Percentiles rank a stretch among this genome's conserved stretches.
These are phyloP conservation scores for Suhomyces prunicola DNA, from an alignment of 805 yeast genomes.

Conservation along the genomic window DNA sequence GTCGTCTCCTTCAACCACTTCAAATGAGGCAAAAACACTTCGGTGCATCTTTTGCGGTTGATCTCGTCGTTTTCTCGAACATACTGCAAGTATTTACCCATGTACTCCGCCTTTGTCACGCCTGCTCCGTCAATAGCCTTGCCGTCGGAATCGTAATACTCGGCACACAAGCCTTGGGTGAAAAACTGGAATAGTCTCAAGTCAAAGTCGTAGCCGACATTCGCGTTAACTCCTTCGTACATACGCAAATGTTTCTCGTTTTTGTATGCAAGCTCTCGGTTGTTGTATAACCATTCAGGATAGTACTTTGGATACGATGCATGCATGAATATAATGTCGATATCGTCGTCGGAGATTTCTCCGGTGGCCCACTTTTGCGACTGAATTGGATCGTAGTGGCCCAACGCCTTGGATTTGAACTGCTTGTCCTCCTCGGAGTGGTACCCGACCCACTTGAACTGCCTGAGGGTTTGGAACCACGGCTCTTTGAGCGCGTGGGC, in stretches of 20 bases:
- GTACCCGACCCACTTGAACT: conserved; percentile 37
- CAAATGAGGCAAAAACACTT: conserved; percentile 41
- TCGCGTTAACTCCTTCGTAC: conserved; percentile 33
- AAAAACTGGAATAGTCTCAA: conserved; percentile 37
- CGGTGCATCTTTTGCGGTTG: conserved; percentile 27
- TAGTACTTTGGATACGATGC: conserved; percentile 55
- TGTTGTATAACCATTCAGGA: conserved; percentile 28
- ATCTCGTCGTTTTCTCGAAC: conserved; percentile 20
- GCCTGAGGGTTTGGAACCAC: conserved; percentile 54
- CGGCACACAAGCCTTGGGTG: conserved; percentile 37
- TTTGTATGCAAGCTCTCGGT: conserved; percentile 35
- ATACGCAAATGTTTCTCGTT: conserved; percentile 36
- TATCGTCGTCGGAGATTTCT: conserved; percentile 2
- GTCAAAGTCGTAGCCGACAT: conserved; percentile 43
- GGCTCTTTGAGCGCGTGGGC: conserved; percentile 50
- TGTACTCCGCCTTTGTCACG: conserved; percentile 24
- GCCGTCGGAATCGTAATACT: conserved; percentile 29
- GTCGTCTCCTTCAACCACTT: conserved; percentile 42
- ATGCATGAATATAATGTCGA: conserved; percentile 47
- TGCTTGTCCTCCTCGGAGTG: conserved; percentile 23
- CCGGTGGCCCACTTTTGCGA: conserved; percentile 12
- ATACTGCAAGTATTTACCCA: conserved; percentile 32
- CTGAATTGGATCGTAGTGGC: conserved; percentile 39
- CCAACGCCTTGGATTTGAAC: conserved; percentile 27
- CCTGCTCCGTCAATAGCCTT: conserved; percentile 23